Evolutionary conservation across 2,329 filamentous ascomycete species (phyloP), one percentile per base, ranked within the genome.

Genomic region (Penicillium paneum): DNA sequence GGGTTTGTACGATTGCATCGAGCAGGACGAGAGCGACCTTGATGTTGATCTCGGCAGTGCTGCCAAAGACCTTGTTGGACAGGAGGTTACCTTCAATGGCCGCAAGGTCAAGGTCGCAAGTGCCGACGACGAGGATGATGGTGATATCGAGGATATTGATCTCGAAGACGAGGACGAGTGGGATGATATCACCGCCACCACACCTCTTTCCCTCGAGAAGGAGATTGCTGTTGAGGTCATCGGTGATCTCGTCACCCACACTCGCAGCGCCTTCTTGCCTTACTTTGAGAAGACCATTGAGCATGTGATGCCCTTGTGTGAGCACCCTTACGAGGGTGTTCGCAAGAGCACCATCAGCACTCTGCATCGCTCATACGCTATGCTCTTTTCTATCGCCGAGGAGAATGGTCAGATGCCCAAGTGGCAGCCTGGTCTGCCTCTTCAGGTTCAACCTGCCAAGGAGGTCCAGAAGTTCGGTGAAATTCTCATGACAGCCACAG

Each of bases 201-300:
- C 91, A 26, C 91, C 91, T 49, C 84, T 97, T 52, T 91, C 93
- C 24, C 84, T 96, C 66, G 94, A 97, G 81, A 97, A 97, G 77
- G 94, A 99, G 76, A 95, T 97, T 65, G 93, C 94, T 35, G 85
- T 96, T 41, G 94, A 99, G 74, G 92, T 97, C 6, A 83, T 97
- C 34, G 94, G 92, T 61, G 94, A 99, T 69, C 85, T 99, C 58
- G 87, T 97, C 67, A 88, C 89, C 43, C 87, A 95, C 78, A 90
- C 90, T 44, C 91, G 90, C 73, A 83, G 84, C 68, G 83, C 88
- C 63, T 91, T 84, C 71, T 82, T 95, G 62, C 86, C 90, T 5
- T 96, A 93, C 74, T 89, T 97, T 59, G 87, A 96, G 78, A 89
- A 90, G 79, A 91, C 91, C 8, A 84, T 99, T 58, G 88, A 91